Base-by-base conservation (phyloP, 2,329 filamentous ascomycete species). In the Parascedosporium putredinis region DNA sequence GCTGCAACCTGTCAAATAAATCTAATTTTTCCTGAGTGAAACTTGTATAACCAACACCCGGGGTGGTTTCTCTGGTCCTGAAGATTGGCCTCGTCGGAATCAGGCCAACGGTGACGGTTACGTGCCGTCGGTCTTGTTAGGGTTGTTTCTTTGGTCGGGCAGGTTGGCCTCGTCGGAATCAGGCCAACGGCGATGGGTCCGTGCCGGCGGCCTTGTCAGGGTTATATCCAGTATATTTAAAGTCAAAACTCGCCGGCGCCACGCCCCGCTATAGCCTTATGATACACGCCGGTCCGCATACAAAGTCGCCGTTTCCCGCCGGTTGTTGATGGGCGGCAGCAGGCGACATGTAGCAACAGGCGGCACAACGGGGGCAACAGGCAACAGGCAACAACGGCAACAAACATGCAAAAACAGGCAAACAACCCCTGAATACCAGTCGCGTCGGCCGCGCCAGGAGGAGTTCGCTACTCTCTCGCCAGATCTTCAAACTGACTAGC, bases 201-300 rank as follows among this genome's bases (percentile, higher is more conserved):
- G n/a, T n/a, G n/a, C n/a, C n/a, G n/a, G n/a, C n/a, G n/a, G n/a
- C n/a, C n/a, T n/a, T n/a, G n/a, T n/a, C 24, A 45, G 22, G 42
- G 14, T 45, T 24, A 45, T 45, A 7, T 45, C n/a, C n/a, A n/a
- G n/a, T n/a, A n/a, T n/a, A n/a, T n/a, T 31, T 24, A 24, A 45
- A 22, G 22, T 24, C 24, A 45, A 45, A 45, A 24, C 42, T 45
- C 42, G 42, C 29, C 29, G 29, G 29, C 29, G 29, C 29, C 29
- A 31, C 29, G 29, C 42, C 42, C 42, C 18, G 18, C 23, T 45
- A 45, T 22, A 45, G 42, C 42, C 42, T 45, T 45, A 45, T 25
- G 42, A 7, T 45, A 5, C 22, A 22, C 42, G 42, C 14, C 14
- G 42, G 14, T 24, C 42, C n/a, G 24, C 20, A 45, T 20, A 24